Conservation (phyloP, 1,139 yeast species). For the Magnusiomyces paraingens region DNA sequence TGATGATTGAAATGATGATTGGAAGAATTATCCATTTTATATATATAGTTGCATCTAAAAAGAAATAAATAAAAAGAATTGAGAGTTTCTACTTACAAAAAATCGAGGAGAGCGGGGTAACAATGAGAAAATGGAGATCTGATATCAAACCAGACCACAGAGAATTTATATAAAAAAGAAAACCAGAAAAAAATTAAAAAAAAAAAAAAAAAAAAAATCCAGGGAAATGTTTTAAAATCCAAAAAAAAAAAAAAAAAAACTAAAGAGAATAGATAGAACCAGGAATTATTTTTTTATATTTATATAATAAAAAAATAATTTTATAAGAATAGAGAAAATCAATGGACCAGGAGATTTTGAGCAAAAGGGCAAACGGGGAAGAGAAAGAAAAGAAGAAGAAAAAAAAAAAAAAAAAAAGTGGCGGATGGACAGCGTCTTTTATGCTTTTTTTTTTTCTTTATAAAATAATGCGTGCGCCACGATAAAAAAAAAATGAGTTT, state of each 20-base stretch:
- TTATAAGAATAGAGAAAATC: not conserved
- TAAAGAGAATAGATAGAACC: not conserved
- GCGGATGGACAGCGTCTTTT: constrained; percentile 4
- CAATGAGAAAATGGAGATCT: too few relatives aligned
- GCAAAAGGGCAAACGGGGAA: constrained; percentile 3
- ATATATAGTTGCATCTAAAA: not conserved
- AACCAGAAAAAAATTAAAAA: not conserved
- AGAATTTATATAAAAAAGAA: not conserved
- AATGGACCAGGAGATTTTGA: not conserved
- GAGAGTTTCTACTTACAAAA: too few relatives aligned
- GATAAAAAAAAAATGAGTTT: not conserved
- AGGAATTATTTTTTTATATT: not conserved
- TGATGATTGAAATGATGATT: too few relatives aligned
- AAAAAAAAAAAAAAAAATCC: not conserved
- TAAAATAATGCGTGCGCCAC: not conserved
- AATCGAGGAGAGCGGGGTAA: too few relatives aligned
- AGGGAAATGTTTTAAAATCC: not conserved
- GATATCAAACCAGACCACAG: not conserved
- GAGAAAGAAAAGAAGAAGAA: not conserved
- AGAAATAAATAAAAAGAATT: too few relatives aligned
- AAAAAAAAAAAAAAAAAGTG: not conserved
- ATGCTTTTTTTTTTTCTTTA: not conserved
- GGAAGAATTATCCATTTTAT: too few relatives aligned
- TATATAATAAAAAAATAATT: not conserved
- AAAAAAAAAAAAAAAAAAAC: not conserved